Evolutionary conservation across 106 monocot species (phyloP).

Genomic region (Phalaenopsis equestris): DNA sequence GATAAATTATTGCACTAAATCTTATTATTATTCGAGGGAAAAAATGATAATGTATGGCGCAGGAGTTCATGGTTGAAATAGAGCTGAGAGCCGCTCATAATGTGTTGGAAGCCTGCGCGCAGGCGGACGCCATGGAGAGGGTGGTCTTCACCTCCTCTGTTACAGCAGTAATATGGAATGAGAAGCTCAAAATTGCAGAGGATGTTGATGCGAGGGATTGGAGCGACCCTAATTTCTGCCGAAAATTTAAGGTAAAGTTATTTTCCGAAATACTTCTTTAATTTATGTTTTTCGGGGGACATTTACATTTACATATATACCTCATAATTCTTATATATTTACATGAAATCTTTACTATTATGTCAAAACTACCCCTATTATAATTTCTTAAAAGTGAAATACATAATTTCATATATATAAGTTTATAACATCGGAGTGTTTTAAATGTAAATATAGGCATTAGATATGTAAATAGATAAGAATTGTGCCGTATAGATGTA

Average conservation of each 20-base stretch:
- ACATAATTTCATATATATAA: too few species aligned
- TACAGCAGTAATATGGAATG: conserved; percentile 81
- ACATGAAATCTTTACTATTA: too few species aligned
- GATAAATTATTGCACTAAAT: not conserved
- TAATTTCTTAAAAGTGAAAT: too few species aligned
- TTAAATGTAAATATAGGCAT: too few species aligned
- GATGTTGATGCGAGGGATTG: conserved; percentile 64
- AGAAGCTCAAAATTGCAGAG: conserved; percentile 22
- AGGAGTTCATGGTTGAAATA: conserved; percentile 72
- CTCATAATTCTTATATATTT: too few species aligned
- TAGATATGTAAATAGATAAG: not conserved
- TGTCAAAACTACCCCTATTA: too few species aligned
- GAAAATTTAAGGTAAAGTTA: conserved; percentile 57
- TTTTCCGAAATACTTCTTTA: not conserved
- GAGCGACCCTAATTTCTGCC: conserved; percentile 85
- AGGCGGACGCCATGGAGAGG: conserved; percentile 60
- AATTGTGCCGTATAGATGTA: not conserved
- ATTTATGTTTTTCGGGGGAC: not conserved
- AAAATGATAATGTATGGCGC: not conserved
- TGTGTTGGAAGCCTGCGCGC: conserved; percentile 84
- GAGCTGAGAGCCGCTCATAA: conserved; percentile 90
- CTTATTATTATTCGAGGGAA: not conserved
- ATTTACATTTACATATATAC: too few species aligned
- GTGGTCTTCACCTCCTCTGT: conserved; percentile 91
- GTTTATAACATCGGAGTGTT: too few species aligned